Base-by-base conservation (phyloP, 2,329 filamentous ascomycete species). In the Talaromyces sp. region DNA sequence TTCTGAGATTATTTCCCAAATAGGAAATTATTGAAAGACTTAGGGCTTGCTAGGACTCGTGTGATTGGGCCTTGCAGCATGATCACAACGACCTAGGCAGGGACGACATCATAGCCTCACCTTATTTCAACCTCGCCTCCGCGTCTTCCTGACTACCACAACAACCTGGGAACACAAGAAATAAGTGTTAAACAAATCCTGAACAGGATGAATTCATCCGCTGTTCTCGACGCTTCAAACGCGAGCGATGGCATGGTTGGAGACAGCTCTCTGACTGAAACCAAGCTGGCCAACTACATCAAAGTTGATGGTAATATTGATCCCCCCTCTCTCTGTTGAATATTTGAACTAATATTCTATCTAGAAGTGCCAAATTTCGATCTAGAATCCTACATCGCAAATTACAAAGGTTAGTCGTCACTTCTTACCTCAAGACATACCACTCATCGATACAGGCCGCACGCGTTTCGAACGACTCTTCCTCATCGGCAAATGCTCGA, bases 371-470 rank as follows among this genome's bases (percentile, higher is more conserved):
- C 94, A 10, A 97, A 94, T 75, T 89, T 98, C 71, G 95, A 98
- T 72, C 85, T 99, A 49, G 92, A 97, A 67, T 87, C 90, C 43
- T 98, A 97, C 78, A 90, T 97, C 59, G 85, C 89, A 70, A 96
- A 97, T 75, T 99, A 98, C 78, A 85, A 83, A 75, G 92, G 93
- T 93, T 54, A 58, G 0, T 13, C 5, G 10, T 40, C 36, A 19
- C n/a, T 8, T 61, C 15, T 11, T 53, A 19, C 36, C 27, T 19
- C 47, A 17, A 53, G 34, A n/a, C 4, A 13, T 2, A 56, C 22
- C 65, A 68, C 31, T 47, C 22, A 58, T 19, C 56, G 51, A 17
- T 65, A 27, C 70, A 96, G 93, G 92, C 67, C 86, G 90, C 65
- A 94, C 93, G 61, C 89, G 90, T 69, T 90, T 91, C 76, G 88